Conservation (phyloP, 2,329 filamentous ascomycete genomes). For the Pseudogymnoascus sp. region DNA sequence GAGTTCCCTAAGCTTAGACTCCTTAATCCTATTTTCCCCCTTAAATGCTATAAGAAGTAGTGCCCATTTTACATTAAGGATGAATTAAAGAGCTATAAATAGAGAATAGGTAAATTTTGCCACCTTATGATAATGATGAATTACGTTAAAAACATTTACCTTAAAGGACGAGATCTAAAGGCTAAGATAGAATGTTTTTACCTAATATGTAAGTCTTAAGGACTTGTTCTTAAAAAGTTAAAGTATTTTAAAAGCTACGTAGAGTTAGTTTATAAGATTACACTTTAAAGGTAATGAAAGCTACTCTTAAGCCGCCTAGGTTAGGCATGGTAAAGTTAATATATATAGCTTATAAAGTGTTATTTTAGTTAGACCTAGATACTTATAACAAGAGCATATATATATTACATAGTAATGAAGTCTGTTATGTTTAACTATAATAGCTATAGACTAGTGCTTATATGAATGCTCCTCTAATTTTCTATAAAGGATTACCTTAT, state of each 20-base stretch:
- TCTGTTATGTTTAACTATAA: too few species aligned
- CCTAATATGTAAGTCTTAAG: slow-evolving; percentile 15
- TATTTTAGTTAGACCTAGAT: too few species aligned
- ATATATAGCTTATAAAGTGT: too few species aligned
- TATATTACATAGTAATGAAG: too few species aligned
- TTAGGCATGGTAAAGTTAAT: neutral
- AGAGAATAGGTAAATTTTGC: slow-evolving; percentile 15
- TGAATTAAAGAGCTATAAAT: slow-evolving; percentile 14
- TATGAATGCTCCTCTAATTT: neutral
- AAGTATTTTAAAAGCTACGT: slow-evolving; percentile 21
- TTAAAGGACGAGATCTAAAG: too few species aligned
- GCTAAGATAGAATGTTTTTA: too few species aligned
- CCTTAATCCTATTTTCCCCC: too few species aligned
- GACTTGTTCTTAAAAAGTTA: slow-evolving; percentile 18
- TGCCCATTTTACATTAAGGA: slow-evolving; percentile 8
- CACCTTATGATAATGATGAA: slow-evolving; percentile 15
- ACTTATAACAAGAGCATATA: too few species aligned
- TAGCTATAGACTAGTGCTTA: too few species aligned
- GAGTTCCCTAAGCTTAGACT: neutral
- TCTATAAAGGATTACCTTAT: too few species aligned
- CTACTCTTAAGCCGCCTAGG: neutral
- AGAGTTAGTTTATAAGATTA: slow-evolving; percentile 15
- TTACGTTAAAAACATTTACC: slow-evolving; percentile 18
- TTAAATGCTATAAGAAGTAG: neutral
- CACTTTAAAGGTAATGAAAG: slow-evolving; percentile 9